Percentiles rank a stretch among this genome's conserved stretches.
Conservation (phyloP, 2,329 filamentous ascomycete species). For the Rhytidhysteron rufulum region DNA sequence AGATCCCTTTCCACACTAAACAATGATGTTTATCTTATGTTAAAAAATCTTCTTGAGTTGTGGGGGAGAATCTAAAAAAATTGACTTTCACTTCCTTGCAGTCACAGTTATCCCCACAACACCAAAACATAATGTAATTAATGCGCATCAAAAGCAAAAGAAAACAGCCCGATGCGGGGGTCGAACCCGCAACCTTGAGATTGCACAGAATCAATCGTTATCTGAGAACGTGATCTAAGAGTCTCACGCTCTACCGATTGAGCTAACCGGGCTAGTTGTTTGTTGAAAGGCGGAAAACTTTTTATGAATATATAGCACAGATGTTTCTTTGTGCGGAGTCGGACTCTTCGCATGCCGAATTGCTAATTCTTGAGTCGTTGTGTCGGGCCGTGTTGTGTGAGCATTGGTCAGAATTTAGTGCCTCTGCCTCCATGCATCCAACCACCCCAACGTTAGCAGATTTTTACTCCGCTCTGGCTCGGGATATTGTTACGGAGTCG, state of each 20-base stretch:
- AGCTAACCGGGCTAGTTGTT: slow-evolving; percentile 38
- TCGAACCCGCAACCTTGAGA: slow-evolving; percentile 3
- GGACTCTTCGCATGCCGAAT: too few species aligned
- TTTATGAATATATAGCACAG: too few species aligned
- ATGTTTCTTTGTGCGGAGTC: too few species aligned
- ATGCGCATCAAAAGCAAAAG: neutral
- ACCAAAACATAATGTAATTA: neutral
- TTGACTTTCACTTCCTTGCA: neutral
- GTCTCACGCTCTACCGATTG: slow-evolving; percentile 48
- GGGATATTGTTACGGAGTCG: too few species aligned
- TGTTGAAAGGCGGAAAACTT: too few species aligned
- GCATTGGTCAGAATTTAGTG: too few species aligned
- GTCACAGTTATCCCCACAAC: neutral
- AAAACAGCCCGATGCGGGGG: slow-evolving; percentile 1
- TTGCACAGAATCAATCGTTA: too few species aligned
- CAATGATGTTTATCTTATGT: neutral
- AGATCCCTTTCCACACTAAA: neutral
- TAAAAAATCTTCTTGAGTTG: neutral
- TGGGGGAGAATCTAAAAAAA: neutral
- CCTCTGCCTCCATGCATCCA: too few species aligned
- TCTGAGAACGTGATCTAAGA: slow-evolving; percentile 38
- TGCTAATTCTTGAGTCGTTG: too few species aligned
- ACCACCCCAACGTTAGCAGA: too few species aligned
- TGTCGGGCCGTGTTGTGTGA: too few species aligned
- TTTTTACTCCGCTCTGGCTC: too few species aligned